Evolutionary conservation across 164 flowering plant genomes (phyloP), one percentile per base, ranked within the genome.

Genomic region (Nymphaea thermarum): DNA sequence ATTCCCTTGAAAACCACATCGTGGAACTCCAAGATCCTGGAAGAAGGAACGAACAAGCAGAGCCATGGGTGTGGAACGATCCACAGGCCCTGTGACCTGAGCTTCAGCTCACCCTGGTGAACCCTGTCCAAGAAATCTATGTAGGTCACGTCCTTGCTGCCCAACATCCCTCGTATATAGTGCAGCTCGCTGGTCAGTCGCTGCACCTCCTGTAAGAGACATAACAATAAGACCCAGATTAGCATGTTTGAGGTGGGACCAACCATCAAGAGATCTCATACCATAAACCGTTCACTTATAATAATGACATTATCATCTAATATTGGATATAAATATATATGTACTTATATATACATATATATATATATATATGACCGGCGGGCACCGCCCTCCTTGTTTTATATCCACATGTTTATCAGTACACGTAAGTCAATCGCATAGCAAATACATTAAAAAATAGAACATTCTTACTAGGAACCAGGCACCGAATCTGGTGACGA

Each of bases 1-100:
- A 89, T 86, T 64, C 77, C 80, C 67, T 59, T 72, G 68, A 94
- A 83, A 51, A 87, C 91, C 6, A 81, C 86, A 0, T 63, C 60
- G 63, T 87, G 69, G 66, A 92, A 92, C 36, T 85, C 91, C 1
- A 60, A 43, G 25, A 92, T 86, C 3, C 71, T 72, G 53, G 91
- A 86, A 73, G 78, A 82, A 42, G 98, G 98, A 3, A 92, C 71
- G 18, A 88, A 87, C 51, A 92, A 80, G 69, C 86, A 90, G 16
- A 92, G 77, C 98, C 98, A 93, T 72, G 98, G 98, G 74, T 90
- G 98, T 51, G 96, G 96, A 69, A 89, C 87, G 12, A 89, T 88
- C 96, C 93, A 89, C 5, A 77, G 70, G 16, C 93, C 95, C 76
- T 80, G 69, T 6, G 83, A 67, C 45, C 79, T 74, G 43, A 86